Evolutionary conservation across 352 stramenopile genomes (phyloP), one percentile per base, ranked within the genome.

Genomic region (Globisporangium ultimum): DNA sequence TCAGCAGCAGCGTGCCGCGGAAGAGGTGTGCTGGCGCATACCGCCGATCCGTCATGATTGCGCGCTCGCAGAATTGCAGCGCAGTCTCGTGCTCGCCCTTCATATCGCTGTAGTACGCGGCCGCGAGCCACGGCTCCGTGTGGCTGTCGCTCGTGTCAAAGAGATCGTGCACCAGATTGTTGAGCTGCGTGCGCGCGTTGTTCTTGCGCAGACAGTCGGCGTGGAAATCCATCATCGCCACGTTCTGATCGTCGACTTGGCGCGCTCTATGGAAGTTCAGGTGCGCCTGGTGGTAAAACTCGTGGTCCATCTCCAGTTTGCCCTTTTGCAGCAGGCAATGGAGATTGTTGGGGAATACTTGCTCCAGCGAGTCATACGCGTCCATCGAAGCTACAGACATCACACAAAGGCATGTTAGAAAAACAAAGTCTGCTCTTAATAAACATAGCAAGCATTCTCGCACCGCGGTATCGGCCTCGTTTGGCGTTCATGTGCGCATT

Each of bases 21-120:
- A 87, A 68, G 41, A 92, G 69, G 61, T 91, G 70, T 18, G 79
- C 82, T 0, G 75, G 73, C 9, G 80, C 74, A 49, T 83, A 73
- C 41, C 59, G 55, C 41, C 68, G 60, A 32, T 78, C 55, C 38
- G 67, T 66, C 13, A 58, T 28, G 24, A 94, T 79, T 20, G 85
- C 79, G 20, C 80, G 75, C 38, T 94, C 82, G 21, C 71, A 86
- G 48, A 92, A 84, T 63, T 92, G 78, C 20, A 92, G 53, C 3
- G 85, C 85, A 8, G 69, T 75, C 43, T 91, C 78, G 50, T 78
- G 64, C 48, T 94, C 85, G 18, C 69, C 76, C 48, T 91, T 94
- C 50, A 90, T 64, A 15, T 90, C 80, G 36, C 75, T 86, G 51
- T 88, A 88, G 52, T 84, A 91, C 21, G 79, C 78, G 8, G 82